Evolutionary conservation across 2,329 filamentous ascomycete species (phyloP), one percentile per base, ranked within the genome.

Genomic region (Cercospora sp.): DNA sequence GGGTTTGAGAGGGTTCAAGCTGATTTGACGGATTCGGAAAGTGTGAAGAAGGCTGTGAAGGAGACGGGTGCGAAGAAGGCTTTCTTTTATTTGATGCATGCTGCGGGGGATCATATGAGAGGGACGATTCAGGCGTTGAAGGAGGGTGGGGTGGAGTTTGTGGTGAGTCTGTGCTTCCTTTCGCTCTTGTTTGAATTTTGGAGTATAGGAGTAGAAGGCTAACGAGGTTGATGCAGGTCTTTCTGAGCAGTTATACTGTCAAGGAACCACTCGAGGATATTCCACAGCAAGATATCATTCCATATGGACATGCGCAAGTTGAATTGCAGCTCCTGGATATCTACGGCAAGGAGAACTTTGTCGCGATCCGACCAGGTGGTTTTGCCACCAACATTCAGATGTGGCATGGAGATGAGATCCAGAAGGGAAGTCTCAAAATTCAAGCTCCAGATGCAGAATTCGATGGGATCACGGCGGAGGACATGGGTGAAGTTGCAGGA

Each of bases 401-500:
- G 30, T 77, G 18, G 33, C 77, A 76, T 55, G 74, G 71, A 62
- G 53, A 63, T 7, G 75, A 69, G 4, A 77, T 82, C 16, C 30
- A 67, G 3, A 70, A 66, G 0, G 78, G 76, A 0, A 73, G 80
- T 9, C 77, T 82, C 13, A 76, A 74, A 42, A 48, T 81, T 2
- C 71, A 73, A 7, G 71, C 72, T 9, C 76, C 78, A 0, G 71
- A 78, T 4, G 75, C 75, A 10, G 64, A 69, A 48, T 73, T 77
- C 13, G 84, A 86, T 69, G 78, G 70, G 23, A 80, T 85, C 60
- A 72, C 79, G 0, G 80, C 81, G 0, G 73, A 73, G 2, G 83
- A 85, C 69, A 84, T 86, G 53, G 84, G 84, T 10, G 70, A 74
- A 18, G 83, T 83, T 2, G 72, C 72, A 31, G 84, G 82, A 3